Evolutionary conservation across 805 yeast genomes (phyloP).

Genomic region (Pichia occidentalis): DNA sequence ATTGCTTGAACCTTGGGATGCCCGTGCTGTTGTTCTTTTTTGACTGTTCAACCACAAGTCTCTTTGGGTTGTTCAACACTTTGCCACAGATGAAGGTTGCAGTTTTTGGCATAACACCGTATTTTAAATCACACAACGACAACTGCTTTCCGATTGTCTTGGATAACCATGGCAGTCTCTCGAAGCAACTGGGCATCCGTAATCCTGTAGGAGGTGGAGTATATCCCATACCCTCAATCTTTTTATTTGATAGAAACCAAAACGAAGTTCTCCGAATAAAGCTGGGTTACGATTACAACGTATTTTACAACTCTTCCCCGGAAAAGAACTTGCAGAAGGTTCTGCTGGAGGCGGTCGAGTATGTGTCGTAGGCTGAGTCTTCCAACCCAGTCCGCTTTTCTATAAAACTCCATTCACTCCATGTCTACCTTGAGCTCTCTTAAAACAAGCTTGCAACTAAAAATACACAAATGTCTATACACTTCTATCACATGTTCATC

Average conservation of each 20-base stretch:
- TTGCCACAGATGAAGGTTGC: constrained; percentile 3
- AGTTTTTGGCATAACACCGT: constrained; percentile 23
- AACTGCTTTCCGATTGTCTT: constrained; percentile 24
- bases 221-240: constrained; percentile 27
- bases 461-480: too few relatives aligned
- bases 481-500: constrained; percentile 12
- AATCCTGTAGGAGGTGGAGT: constrained; percentile 34
- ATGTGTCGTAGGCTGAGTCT: too few relatives aligned
- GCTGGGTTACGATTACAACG: constrained; percentile 24
- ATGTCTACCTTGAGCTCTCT: too few relatives aligned
- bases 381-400: too few relatives aligned
- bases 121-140: constrained; percentile 11
- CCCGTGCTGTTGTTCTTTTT: constrained; percentile 6
- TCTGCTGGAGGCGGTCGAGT: too few relatives aligned
- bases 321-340: constrained; percentile 17
- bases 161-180: constrained; percentile 24
- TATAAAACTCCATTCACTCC: too few relatives aligned
- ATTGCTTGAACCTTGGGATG: background rate
- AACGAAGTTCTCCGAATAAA: constrained; percentile 20
- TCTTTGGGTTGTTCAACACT: constrained; percentile 1
- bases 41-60: constrained; percentile 3
- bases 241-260: constrained; percentile 23
- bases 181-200: constrained; percentile 19
- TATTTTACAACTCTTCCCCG: constrained; percentile 13
- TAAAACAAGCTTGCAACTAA: too few relatives aligned